A percentile compares a stretch with the other conserved stretches of the same genome.
phyloP scores from a whole-genome alignment of 768 basidiomycete species.

The Hypsizygus marmoreus region DNA sequence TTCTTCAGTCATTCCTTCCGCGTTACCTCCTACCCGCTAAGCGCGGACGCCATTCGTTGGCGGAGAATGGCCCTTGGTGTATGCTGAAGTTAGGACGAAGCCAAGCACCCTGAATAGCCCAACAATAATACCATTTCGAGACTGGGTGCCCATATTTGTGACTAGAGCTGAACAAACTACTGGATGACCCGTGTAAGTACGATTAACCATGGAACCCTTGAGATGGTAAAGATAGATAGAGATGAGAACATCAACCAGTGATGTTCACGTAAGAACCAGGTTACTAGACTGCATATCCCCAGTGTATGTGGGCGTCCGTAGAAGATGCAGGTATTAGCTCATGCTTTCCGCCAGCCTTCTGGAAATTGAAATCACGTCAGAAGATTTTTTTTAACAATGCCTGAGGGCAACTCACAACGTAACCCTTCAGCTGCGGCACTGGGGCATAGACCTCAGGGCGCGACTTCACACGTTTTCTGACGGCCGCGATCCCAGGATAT shows the following conservation, averaged over 20 bases:
- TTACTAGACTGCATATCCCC: conserved; percentile 46
- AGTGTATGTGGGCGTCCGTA: conserved; percentile 33
- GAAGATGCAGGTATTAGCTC: conserved; percentile 3
- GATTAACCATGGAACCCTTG: too few relatives aligned
- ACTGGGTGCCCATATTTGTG: too few relatives aligned
- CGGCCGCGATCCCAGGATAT: not conserved
- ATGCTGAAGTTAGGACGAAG: too few relatives aligned
- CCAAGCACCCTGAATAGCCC: too few relatives aligned
- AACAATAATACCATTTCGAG: too few relatives aligned
- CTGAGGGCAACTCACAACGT: not conserved
- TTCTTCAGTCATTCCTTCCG: too few relatives aligned
- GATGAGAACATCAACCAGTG: not conserved
- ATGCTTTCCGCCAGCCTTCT: conserved; percentile 9
- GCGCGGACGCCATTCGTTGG: too few relatives aligned
- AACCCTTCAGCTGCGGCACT: conserved; percentile 6
- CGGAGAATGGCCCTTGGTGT: too few relatives aligned
- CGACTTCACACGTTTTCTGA: conserved; percentile 1
- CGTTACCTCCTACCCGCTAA: too few relatives aligned
- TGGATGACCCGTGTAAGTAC: too few relatives aligned
- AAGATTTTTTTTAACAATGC: too few relatives aligned
- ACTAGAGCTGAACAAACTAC: too few relatives aligned
- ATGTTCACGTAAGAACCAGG: conserved; percentile 1
- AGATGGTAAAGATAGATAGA: not conserved
- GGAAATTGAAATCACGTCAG: conserved; percentile 1
- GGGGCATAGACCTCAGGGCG: not conserved